Base-by-base conservation (phyloP, 139 green algal species). In the Tetradesmus lagerheimii region DNA sequence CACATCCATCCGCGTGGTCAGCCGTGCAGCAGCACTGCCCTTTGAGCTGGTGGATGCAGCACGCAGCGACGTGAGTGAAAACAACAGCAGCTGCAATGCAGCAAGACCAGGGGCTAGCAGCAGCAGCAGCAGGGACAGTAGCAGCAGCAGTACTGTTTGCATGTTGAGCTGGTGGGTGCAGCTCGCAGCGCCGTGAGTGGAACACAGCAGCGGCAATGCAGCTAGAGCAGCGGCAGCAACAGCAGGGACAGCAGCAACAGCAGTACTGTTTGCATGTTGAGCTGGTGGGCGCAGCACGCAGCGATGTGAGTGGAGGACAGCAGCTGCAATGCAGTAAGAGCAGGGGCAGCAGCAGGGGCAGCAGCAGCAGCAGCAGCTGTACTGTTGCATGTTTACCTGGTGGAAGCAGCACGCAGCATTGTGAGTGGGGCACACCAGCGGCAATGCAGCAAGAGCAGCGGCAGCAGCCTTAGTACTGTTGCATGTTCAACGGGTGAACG, bases 21-120 rank as follows among this genome's bases (percentile, higher is more conserved):
- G 91, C 89, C 93, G 96, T 12, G 94, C 97, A 2, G 94, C 92
- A 16, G 38, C 92, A 23, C 95, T 99, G 87, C 97, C 97, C 18
- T 99, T 99, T 92, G 96, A 99, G 88, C 62, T 99, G 16, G 90
- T 90, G 23, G 97, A 98, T 85, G 97, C 97, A 4, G 91, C 94
- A 3, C 92, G 95, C 66, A 93, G 92, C 9, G 93, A 97, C 91
- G 94, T 94, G 80, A 43, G 92, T 45, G 76, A 1, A 27, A 6
- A 3, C n/a, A n/a, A n/a, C n/a, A n/a, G n/a, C n/a, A n/a, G n/a
- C n/a, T n/a, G 34, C 29, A 20, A 71, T 83, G 85, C 18, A 35
- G 31, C 12, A 31, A 85, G 14, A 8, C 27, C n/a, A 34, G 27
- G 6, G 11, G 15, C 1, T 50, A 64, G 18, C 35, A 34, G 18